These are phyloP conservation scores for Stagonosporopsis chrysanthemi DNA, from an alignment of 2,329 filamentous ascomycete genomes.

Conservation along the genomic window DNA sequence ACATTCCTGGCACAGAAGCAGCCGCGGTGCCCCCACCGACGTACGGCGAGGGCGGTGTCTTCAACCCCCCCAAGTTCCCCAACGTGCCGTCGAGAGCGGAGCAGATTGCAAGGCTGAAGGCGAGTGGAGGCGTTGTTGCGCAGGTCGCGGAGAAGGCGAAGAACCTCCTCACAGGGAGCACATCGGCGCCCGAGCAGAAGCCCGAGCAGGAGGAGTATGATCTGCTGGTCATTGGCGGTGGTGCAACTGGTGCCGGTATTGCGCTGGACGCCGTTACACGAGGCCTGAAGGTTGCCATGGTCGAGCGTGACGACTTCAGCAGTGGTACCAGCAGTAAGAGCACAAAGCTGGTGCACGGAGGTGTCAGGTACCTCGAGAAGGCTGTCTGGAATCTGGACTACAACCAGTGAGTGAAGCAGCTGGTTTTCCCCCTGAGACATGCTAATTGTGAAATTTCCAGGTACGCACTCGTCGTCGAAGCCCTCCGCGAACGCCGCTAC, in stretches of 20 bases:
- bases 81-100: conserved; percentile 67
- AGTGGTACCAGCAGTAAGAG: conserved; percentile 85
- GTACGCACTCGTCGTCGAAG: conserved; percentile 79
- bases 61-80: conserved; percentile 72
- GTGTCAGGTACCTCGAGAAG: conserved; percentile 86
- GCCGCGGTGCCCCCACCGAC: conserved; percentile 74
- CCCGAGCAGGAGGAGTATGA: conserved; percentile 69
- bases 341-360: conserved; percentile 86
- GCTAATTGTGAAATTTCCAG: conserved; percentile 34
- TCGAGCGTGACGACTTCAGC: conserved; percentile 84
- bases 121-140: conserved; percentile 55
- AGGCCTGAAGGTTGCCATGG: conserved; percentile 79
- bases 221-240: conserved; percentile 78
- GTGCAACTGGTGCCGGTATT: conserved; percentile 81
- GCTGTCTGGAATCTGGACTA: conserved; percentile 87
- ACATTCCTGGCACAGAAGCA: conserved; percentile 74
- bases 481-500: conserved; percentile 81
- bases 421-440: neutral
- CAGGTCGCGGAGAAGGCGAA: conserved; percentile 50
- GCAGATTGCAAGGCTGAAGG: conserved; percentile 68
- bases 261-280: conserved; percentile 81
- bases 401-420: conserved; percentile 64
- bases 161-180: conserved; percentile 48
- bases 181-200: conserved; percentile 31
- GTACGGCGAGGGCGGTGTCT: conserved; percentile 72